phyloP scores from a whole-genome alignment of 305 asterid species.

The Fraxinus floribunda region DNA sequence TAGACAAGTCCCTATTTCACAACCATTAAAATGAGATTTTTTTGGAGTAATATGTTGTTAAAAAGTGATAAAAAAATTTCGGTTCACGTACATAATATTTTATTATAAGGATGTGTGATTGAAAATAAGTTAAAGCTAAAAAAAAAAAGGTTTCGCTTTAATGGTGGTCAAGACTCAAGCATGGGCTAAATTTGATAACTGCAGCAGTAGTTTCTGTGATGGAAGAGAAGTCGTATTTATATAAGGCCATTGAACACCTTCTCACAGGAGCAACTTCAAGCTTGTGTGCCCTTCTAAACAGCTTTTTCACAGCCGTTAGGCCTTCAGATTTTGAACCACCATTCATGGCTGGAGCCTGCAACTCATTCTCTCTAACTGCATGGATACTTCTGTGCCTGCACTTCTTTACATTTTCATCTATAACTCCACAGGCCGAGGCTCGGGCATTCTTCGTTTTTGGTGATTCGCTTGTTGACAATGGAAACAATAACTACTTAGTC shows the following conservation, averaged over 20 bases:
- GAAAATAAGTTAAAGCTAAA: too few relatives aligned
- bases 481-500: conserved; percentile 46
- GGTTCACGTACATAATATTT: too few relatives aligned
- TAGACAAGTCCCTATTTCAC: too few relatives aligned
- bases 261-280: background rate
- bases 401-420: background rate
- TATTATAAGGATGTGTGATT: too few relatives aligned
- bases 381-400: background rate
- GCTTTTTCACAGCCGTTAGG: background rate
- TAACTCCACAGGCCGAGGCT: conserved; percentile 13
- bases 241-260: background rate
- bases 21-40: too few relatives aligned
- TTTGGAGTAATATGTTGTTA: too few relatives aligned
- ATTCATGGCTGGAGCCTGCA: background rate
- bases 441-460: conserved; percentile 47
- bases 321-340: background rate
- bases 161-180: too few relatives aligned
- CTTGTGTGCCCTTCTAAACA: background rate
- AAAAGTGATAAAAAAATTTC: too few relatives aligned
- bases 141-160: too few relatives aligned
- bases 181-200: background rate
- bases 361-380: background rate
- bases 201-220: background rate
- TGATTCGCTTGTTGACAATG: conserved; percentile 50
- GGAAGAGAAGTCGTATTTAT: background rate